A percentile compares a stretch with the other conserved stretches of the same genome.
Evolutionary conservation across 805 yeast genomes (phyloP).

Genomic region (Jamesozyma rosinii): DNA sequence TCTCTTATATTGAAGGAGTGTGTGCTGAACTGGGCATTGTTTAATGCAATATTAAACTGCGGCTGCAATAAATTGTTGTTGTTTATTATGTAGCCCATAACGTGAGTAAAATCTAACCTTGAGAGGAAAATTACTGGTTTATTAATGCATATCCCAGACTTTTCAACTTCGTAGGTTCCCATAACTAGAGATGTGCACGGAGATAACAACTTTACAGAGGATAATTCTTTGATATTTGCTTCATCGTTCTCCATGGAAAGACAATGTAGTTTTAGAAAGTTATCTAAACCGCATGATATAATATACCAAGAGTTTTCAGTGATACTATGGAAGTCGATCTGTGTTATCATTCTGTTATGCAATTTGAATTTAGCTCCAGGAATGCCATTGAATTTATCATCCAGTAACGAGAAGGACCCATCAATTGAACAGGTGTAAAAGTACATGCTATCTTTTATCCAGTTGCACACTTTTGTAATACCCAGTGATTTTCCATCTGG

Average conservation of each 20-base stretch:
- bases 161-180: conserved; percentile 9
- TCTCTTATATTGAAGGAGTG: conserved; percentile 41
- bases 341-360: conserved; percentile 35
- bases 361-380: conserved; percentile 16
- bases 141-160: conserved; percentile 9
- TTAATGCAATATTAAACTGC: conserved; percentile 45
- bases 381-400: not conserved
- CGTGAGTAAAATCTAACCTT: conserved; percentile 48
- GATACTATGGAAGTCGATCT: conserved; percentile 22
- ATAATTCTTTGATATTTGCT: conserved; percentile 9
- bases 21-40: conserved; percentile 63
- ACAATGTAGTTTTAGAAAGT: conserved; percentile 33
- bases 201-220: conserved; percentile 34
- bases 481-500: conserved; percentile 5
- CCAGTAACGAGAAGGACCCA: conserved; percentile 16
- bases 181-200: conserved; percentile 46
- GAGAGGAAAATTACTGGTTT: conserved; percentile 43
- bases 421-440: conserved; percentile 20
- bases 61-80: conserved; percentile 24
- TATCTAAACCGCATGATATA: conserved; percentile 55
- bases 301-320: conserved; percentile 30
- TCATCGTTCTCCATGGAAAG: conserved; percentile 12
- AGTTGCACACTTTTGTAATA: conserved; percentile 19
- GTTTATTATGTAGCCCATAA: conserved; percentile 35
- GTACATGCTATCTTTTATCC: conserved; percentile 4